A percentile compares a stretch with the other conserved stretches of the same genome.
Conservation (phyloP, 495 filamentous ascomycete genomes). For the Letharia columbiana region DNA sequence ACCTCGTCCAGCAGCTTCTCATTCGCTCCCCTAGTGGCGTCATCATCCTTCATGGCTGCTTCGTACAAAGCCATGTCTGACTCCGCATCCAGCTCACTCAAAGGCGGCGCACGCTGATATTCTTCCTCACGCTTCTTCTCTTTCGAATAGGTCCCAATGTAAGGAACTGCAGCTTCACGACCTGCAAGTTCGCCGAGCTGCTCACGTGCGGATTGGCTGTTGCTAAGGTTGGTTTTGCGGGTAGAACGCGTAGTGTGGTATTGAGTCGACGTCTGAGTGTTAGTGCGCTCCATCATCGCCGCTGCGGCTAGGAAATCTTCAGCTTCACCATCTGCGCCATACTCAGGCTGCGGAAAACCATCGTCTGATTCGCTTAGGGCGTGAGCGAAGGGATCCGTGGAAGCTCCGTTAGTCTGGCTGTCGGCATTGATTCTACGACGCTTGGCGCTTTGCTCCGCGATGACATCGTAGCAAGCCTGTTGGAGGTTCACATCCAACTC, state of each 20-base stretch:
- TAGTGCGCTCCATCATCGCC: slow-evolving; percentile 60
- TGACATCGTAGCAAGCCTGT: slow-evolving; percentile 56
- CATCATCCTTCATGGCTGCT: slow-evolving; percentile 23
- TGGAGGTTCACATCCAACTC: slow-evolving; percentile 73
- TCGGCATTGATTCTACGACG: slow-evolving; percentile 31
- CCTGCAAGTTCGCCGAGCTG: slow-evolving; percentile 22
- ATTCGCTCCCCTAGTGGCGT: slow-evolving; percentile 14
- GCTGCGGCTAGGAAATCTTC: slow-evolving; percentile 41
- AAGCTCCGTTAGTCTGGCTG: slow-evolving; percentile 25
- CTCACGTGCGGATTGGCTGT: slow-evolving; percentile 9
- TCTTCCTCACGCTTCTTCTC: slow-evolving; percentile 24
- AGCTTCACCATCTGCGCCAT: slow-evolving; percentile 35
- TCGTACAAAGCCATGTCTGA: slow-evolving; percentile 23
- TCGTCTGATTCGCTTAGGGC: slow-evolving; percentile 42
- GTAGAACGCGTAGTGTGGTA: slow-evolving; percentile 66
- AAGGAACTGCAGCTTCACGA: slow-evolving; percentile 16
- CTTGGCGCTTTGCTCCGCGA: slow-evolving; percentile 41
- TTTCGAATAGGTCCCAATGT: slow-evolving; percentile 16
- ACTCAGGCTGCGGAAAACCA: slow-evolving; percentile 40
- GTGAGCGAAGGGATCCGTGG: slow-evolving; percentile 36
- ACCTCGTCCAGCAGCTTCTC: slow-evolving; percentile 18
- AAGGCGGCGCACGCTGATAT: slow-evolving; percentile 21
- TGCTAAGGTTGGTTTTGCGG: slow-evolving; percentile 33
- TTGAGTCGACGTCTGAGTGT: slow-evolving; percentile 39
- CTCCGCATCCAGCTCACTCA: slow-evolving; percentile 22